Evolutionary conservation across 1,284 basidiomycete species (phyloP).

Genomic region (Irpex rosettiformis): DNA sequence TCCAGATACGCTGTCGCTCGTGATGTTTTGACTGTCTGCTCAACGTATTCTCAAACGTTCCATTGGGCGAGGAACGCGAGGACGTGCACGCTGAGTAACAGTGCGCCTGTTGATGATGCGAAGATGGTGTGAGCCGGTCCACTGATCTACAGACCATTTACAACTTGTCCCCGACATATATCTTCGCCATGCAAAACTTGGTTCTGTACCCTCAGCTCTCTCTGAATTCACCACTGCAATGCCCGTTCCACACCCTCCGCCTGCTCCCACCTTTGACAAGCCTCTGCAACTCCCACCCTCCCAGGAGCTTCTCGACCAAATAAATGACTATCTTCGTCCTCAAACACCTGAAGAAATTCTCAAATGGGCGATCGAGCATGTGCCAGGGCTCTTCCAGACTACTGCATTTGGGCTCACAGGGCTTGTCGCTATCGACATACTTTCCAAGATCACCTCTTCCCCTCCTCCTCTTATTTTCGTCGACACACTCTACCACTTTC

Average conservation of each 20-base stretch:
- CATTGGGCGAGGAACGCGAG: slow-evolving; percentile 16
- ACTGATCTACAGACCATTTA: slow-evolving; percentile 9
- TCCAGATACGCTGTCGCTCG: not conserved
- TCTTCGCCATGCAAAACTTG: slow-evolving; percentile 6
- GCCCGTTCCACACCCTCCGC: slow-evolving; percentile 3
- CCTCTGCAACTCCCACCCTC: slow-evolving; percentile 65
- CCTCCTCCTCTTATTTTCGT: slow-evolving; percentile 85
- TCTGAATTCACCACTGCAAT: not conserved
- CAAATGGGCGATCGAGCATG: slow-evolving; percentile 74
- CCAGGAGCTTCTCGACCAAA: slow-evolving; percentile 54
- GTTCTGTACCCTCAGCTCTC: not conserved
- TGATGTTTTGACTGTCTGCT: not conserved
- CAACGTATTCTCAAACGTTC: slow-evolving; percentile 6
- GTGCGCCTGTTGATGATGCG: slow-evolving; percentile 15
- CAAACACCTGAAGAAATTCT: slow-evolving; percentile 82
- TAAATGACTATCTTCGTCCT: slow-evolving; percentile 72
- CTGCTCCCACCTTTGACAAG: slow-evolving; percentile 33
- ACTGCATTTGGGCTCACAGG: slow-evolving; percentile 95
- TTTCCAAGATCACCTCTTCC: slow-evolving; percentile 68
- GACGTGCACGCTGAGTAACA: slow-evolving; percentile 12
- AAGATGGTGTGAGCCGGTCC: slow-evolving; percentile 17
- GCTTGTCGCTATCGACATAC: slow-evolving; percentile 89
- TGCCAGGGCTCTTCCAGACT: slow-evolving; percentile 84
- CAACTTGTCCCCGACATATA: slow-evolving; percentile 5
- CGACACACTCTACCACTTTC: slow-evolving; percentile 97